Conservation (phyloP, 2,329 filamentous ascomycete species). For the Aspergillus sp. region DNA sequence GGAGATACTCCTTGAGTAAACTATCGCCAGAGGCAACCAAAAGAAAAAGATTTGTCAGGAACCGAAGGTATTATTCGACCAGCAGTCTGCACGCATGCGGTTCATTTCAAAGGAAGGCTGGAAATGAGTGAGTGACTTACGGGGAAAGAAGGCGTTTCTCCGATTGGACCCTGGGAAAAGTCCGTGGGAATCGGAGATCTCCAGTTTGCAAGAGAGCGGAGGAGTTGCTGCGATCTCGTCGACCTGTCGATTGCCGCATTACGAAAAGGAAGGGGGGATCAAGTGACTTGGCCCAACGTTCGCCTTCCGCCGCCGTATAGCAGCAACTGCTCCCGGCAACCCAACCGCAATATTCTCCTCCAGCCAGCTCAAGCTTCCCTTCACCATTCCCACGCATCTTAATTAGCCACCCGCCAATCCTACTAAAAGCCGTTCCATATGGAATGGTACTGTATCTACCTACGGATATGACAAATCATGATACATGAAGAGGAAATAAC, state of each 20-base stretch:
- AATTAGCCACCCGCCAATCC: not conserved
- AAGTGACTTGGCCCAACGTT: constrained; percentile 5
- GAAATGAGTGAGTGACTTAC: not conserved
- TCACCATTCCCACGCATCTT: not conserved
- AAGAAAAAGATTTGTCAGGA: not conserved
- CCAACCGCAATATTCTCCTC: not conserved
- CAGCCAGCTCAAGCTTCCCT: not conserved
- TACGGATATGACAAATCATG: not conserved
- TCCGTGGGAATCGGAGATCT: not conserved
- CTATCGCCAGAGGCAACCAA: not conserved
- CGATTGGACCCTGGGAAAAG: not conserved
- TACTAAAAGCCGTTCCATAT: not conserved
- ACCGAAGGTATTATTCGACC: not conserved
- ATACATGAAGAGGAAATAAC: not conserved
- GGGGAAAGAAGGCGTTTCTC: not conserved
- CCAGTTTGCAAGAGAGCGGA: not conserved
- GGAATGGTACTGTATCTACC: not conserved
- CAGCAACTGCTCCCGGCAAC: not conserved
- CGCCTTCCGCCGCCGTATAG: not conserved
- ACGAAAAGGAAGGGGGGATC: constrained; percentile 5
- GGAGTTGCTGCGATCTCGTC: not conserved
- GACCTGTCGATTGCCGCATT: not conserved
- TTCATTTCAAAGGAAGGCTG: not conserved
- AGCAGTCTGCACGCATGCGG: not conserved
- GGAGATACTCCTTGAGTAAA: not conserved